These are phyloP conservation scores for Rhodosporidiobolus odoratus DNA, from an alignment of 768 basidiomycete species.

Conservation along the genomic window DNA sequence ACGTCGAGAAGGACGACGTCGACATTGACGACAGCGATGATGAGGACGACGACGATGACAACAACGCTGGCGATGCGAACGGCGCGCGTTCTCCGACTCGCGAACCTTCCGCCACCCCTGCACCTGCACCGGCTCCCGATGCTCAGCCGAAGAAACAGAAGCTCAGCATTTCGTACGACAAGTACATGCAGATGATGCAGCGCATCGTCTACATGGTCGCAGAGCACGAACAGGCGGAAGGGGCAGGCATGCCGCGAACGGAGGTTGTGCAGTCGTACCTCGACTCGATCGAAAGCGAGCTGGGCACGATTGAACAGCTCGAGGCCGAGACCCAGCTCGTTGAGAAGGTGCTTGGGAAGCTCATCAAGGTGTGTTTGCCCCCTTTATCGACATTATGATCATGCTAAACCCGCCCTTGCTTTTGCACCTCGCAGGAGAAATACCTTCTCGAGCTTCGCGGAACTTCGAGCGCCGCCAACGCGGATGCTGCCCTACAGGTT, in stretches of 20 bases:
- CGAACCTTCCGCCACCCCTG: slow-evolving; percentile 45
- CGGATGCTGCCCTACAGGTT: slow-evolving; percentile 9
- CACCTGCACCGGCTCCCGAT: slow-evolving; percentile 54
- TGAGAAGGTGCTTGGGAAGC: slow-evolving; percentile 76
- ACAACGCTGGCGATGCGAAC: slow-evolving; percentile 58
- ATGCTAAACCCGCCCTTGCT: neutral
- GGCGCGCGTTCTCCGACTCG: slow-evolving; percentile 33
- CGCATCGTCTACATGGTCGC: slow-evolving; percentile 77
- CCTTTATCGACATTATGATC: neutral
- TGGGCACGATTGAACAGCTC: slow-evolving; percentile 76
- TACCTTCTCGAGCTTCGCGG: slow-evolving; percentile 42
- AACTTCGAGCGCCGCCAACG: neutral
- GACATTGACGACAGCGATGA: slow-evolving; percentile 83
- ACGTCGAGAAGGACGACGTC: slow-evolving; percentile 97
- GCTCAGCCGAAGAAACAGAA: slow-evolving; percentile 51
- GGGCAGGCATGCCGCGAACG: slow-evolving; percentile 73
- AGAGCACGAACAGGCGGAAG: slow-evolving; percentile 67
- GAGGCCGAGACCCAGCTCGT: slow-evolving; percentile 88
- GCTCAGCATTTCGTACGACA: slow-evolving; percentile 92
- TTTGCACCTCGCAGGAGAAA: slow-evolving; percentile 33
- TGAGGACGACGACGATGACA: slow-evolving; percentile 47
- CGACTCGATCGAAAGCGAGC: slow-evolving; percentile 75
- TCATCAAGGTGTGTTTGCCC: slow-evolving; percentile 63
- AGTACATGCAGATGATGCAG: slow-evolving; percentile 83
- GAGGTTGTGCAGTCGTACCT: slow-evolving; percentile 97